Base-by-base conservation (phyloP, 495 filamentous ascomycete species). In the Gamarada debralockiae region DNA sequence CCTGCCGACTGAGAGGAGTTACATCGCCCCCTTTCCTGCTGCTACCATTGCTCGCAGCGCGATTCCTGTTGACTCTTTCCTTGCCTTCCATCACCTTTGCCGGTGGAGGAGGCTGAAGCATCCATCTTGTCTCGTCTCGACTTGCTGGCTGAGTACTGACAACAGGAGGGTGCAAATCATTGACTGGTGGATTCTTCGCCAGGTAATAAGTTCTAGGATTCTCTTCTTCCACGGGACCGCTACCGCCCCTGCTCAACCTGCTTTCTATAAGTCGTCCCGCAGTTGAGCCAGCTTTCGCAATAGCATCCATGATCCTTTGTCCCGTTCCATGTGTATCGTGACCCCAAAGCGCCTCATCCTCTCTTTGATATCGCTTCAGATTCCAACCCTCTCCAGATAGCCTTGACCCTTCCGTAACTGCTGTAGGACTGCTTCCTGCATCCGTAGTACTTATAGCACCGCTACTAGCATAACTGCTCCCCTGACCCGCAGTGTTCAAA, bases 81-180 rank as follows among this genome's bases (percentile, higher is more conserved):
- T 91, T 92, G 53, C 90, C 89, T 58, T 83, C 85, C 91, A 96
- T 96, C 42, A 96, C 71, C 60, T 81, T 86, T 15, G 90, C 88
- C 44, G 78, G 79, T 33, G 91, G 91, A 2, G 90, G 90, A 2
- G 90, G 91, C 66, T 92, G 87, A 27, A 95, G 71, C 89, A 96
- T 93, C 91, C 91, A 96, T 59, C 71, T 70, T n/a, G 82, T 83
- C 48, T 85, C 87, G 21, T 80, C 81, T 45, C 74, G 77, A 62
- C 83, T 79, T 15, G 74, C 68, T 6, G 88, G 86, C 38, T 73
- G 80, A 54, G 82, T 83, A 64, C 87, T 87, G 45, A 95, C 89
- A 47, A 92, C 85, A 9, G 91, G 89, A 9, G 90, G 90, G 61
- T 95, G 89, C 27, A 88, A 76, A 56, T 95, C 89, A 65, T 93